These are phyloP conservation scores for Pyronema omphalodes DNA, from an alignment of 495 filamentous ascomycete species.

Conservation along the genomic window DNA sequence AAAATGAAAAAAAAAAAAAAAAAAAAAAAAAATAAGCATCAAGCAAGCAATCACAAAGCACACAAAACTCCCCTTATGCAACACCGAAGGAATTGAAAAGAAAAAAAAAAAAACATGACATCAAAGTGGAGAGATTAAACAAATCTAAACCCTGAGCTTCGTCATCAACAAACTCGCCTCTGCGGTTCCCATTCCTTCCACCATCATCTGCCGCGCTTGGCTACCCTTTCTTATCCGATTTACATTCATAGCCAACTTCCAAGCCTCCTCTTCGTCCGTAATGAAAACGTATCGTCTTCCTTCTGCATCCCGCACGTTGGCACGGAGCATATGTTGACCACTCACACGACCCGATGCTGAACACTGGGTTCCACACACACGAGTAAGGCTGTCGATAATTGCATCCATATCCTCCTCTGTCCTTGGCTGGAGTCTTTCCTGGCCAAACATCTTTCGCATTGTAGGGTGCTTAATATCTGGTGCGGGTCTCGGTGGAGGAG, in stretches of 20 bases:
- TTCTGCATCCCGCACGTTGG: constrained; percentile 66
- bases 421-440: not conserved
- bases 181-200: constrained; percentile 26
- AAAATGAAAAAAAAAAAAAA: too few species aligned
- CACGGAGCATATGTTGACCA: constrained; percentile 56
- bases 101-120: too few species aligned
- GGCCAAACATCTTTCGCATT: constrained; percentile 2
- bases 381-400: constrained; percentile 11
- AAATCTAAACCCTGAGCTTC: constrained; percentile 1
- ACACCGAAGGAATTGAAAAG: too few species aligned
- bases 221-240: constrained; percentile 51
- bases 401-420: constrained; percentile 18
- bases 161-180: constrained; percentile 20
- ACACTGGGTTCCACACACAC: not conserved
- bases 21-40: too few species aligned
- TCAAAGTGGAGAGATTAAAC: too few species aligned
- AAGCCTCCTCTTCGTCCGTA: constrained; percentile 61
- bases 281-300: constrained; percentile 71
- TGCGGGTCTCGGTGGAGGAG: constrained; percentile 11
- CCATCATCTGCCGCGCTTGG: constrained; percentile 23
- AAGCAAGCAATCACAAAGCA: too few species aligned
- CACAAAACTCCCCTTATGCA: too few species aligned
- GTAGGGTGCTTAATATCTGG: constrained; percentile 3
- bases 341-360: not conserved
- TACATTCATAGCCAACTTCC: constrained; percentile 79